Conservation (phyloP, 2,329 filamentous ascomycete species). For the Pyricularia sp. region DNA sequence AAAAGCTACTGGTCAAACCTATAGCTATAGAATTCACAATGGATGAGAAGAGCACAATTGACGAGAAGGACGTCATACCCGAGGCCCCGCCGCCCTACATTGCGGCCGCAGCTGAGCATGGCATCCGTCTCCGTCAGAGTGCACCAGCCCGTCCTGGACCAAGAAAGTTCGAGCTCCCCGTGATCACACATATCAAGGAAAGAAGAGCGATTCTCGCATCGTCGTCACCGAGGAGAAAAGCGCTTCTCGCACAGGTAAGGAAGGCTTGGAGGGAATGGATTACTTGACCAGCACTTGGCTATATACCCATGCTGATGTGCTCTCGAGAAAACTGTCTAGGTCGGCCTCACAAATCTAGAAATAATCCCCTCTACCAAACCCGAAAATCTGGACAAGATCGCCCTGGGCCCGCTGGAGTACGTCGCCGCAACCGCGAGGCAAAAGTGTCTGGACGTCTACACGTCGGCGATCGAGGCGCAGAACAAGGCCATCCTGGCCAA, state of each 20-base stretch:
- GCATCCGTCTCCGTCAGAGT: conserved; percentile 17
- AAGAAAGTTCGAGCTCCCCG: conserved; percentile 64
- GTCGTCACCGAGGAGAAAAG: conserved; percentile 70
- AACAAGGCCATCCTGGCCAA: conserved; percentile 9
- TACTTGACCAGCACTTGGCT: neutral
- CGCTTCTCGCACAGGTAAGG: conserved; percentile 59
- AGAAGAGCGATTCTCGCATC: conserved; percentile 85
- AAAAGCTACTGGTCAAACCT: neutral
- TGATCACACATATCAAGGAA: conserved; percentile 60
- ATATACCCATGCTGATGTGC: neutral
- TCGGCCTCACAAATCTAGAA: conserved; percentile 73
- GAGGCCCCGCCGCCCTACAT: conserved; percentile 35
- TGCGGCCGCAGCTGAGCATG: conserved; percentile 23
- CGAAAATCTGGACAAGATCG: conserved; percentile 70
- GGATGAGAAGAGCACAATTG: neutral
- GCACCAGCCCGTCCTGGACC: conserved; percentile 36
- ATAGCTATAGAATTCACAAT: neutral
- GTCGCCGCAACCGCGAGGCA: conserved; percentile 73
- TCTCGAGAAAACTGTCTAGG: conserved; percentile 27
- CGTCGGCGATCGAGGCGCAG: conserved; percentile 28
- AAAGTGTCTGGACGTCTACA: conserved; percentile 67
- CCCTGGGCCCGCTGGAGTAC: conserved; percentile 74
- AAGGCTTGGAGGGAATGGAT: neutral
- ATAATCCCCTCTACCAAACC: conserved; percentile 70
- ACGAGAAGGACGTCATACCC: conserved; percentile 8